Evolutionary conservation across 192 early-diverging fungal genomes (phyloP).

Genomic region (Backusella morwellensis): DNA sequence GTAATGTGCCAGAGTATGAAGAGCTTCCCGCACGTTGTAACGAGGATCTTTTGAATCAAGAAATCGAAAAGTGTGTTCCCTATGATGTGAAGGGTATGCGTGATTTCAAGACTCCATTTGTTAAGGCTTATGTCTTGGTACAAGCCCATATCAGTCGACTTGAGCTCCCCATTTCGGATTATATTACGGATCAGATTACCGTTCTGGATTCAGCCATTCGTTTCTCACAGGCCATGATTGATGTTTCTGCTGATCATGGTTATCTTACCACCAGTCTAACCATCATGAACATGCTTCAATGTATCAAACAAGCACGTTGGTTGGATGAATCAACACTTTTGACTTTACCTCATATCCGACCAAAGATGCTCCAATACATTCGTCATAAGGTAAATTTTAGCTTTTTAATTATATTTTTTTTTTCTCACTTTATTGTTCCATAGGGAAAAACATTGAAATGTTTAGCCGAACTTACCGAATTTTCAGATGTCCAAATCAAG

Average conservation of each 20-base stretch:
- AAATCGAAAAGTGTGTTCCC: conserved; percentile 73
- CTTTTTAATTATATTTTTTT: not conserved
- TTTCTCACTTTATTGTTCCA: not conserved
- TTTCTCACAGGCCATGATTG: conserved; percentile 93
- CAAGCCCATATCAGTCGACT: conserved; percentile 85
- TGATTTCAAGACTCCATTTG: conserved; percentile 81
- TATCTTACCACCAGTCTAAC: conserved; percentile 61
- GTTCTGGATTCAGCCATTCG: conserved; percentile 93
- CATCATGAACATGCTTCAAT: conserved; percentile 84
- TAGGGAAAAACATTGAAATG: conserved; percentile 26
- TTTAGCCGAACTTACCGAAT: conserved; percentile 37
- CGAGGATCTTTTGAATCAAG: conserved; percentile 88
- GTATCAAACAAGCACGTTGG: conserved; percentile 91
- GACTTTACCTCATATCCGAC: conserved; percentile 59
- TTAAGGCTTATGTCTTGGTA: conserved; percentile 88
- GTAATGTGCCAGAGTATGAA: conserved; percentile 83
- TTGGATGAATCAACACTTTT: conserved; percentile 69
- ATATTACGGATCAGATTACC: conserved; percentile 84
- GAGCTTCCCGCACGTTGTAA: conserved; percentile 95
- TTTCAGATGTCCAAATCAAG: conserved; percentile 20
- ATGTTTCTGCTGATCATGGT: conserved; percentile 74
- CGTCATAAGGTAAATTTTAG: conserved; percentile 19
- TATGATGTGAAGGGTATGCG: conserved; percentile 58
- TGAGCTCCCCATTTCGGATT: conserved; percentile 84
- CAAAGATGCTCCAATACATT: conserved; percentile 33